Base-by-base conservation (phyloP, 2,329 filamentous ascomycete genomes). In the Stagonosporopsis cucurbitacearum region DNA sequence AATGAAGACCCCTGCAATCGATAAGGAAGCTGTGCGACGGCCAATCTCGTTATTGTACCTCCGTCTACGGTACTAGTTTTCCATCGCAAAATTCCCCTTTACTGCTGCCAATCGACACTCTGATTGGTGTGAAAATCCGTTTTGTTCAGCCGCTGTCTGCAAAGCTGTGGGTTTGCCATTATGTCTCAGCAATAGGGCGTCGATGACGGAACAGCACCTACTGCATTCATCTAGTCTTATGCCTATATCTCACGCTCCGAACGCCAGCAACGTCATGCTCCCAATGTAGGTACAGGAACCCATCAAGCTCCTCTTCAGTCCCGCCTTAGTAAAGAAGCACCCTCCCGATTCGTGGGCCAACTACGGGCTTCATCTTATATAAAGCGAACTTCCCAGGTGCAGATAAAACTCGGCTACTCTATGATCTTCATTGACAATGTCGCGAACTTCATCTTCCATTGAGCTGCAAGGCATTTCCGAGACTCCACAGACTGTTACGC, bases 401-500 rank as follows among this genome's bases (percentile, higher is more conserved):
- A 32, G 2, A 1, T 32, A 4, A 15, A 15, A 15, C 19, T 19
- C 8, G 6, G 11, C 43, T 3, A 35, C 20, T 37, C 13, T 35
- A 13, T 26, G 13, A 7, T 11, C 17, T 40, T 5, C 11, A 35
- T 35, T 23, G 32, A 53, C 37, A 7, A 72, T 72, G 69, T 71
- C 65, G 39, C 67, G 45, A 23, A 59, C 64, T 1, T 61, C 61
- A n/a, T 65, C 65, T 6, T 64, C 65, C n/a, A 70, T 68, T 44
- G 70, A 71, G 44, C 48, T 71, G 19, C 61, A 62, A 15, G 35
- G 53, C 7, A 63, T 60, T 22, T 56, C 58, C 20, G 44, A 62
- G 2, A 55, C 41, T 6, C 56, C 54, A 54, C 25, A 48, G 22
- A 39, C 54, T 15, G 23, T 69, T 13, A 54, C 64, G 8, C 54